Evolutionary conservation across 208 protist genomes (phyloP), one percentile per base, ranked within the genome.

Genomic region (Leishmania martiniquensis): DNA sequence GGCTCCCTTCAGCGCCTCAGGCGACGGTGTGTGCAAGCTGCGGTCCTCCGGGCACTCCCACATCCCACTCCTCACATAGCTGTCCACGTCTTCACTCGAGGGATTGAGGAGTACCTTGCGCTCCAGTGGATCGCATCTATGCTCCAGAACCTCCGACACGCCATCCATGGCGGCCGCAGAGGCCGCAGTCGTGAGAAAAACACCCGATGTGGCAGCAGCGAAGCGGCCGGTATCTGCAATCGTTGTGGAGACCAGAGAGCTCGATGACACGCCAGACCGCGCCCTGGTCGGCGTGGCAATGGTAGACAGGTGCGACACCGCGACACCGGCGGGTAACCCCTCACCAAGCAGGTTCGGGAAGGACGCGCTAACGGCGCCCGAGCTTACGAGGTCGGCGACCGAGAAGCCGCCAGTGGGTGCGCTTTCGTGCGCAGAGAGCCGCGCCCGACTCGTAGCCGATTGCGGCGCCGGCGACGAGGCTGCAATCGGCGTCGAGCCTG

Each of bases 111-210:
- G 65, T 34, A 84, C 75, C 52, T 87, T 87, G 72, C 54, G 80
- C 57, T 85, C 80, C 65, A 87, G 84, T 49, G 80, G 84, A 45
- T 87, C 83, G n/a, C 47, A 55, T 7, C 47, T 29, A 20, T 73
- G 68, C 29, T 20, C 37, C 0, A n/a, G 34, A 17, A 25, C 29
- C 55, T 65, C 60, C 2, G 57, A 5, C 47, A 76, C 29, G 34
- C 45, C 51, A 55, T 34, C 29, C 7, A 42, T n/a, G 13, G 7
- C 34, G 1, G 37, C 39, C 57, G 71, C 42, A 54, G 66, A n/a
- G 29, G 65, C n/a, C 22, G 25, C 47, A 4, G 67, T 32, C 4
- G 47, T 37, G 25, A n/a, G 7, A 54, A 52, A n/a, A 4, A 45
- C 20, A 10, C 5, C 63, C 37, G 63, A 49, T 7, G 29, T 20